These are phyloP conservation scores for Arthrobotrys entomopaga DNA, from an alignment of 2,329 filamentous ascomycete species.

Conservation along the genomic window DNA sequence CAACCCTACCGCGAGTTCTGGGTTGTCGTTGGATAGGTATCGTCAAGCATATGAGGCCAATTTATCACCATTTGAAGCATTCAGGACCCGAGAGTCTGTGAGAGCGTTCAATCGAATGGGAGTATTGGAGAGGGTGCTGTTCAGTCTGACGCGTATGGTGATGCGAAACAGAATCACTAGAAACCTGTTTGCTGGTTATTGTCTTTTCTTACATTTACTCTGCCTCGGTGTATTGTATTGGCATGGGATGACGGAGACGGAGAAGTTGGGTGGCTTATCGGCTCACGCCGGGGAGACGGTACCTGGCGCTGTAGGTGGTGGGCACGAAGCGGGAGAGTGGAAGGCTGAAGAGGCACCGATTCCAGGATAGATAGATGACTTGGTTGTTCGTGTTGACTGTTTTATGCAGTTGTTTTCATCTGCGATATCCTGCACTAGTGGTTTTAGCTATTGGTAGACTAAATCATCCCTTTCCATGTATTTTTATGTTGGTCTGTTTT, in stretches of 20 bases:
- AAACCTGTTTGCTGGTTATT: slow-evolving; percentile 93
- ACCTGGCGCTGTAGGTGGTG: slow-evolving; percentile 62
- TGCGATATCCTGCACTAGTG: slow-evolving; percentile 20
- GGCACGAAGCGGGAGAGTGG: slow-evolving; percentile 63
- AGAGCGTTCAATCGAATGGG: slow-evolving; percentile 93
- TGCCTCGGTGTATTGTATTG: slow-evolving; percentile 89
- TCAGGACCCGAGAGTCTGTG: slow-evolving; percentile 90
- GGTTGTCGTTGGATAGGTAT: slow-evolving; percentile 82
- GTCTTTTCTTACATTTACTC: slow-evolving; percentile 84
- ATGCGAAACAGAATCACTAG: slow-evolving; percentile 88
- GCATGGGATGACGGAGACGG: slow-evolving; percentile 70
- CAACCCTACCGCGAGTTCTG: slow-evolving; percentile 68
- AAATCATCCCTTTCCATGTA: slow-evolving; percentile 27
- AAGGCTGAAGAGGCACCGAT: slow-evolving; percentile 48
- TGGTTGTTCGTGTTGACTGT: background rate
- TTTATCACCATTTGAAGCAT: slow-evolving; percentile 93
- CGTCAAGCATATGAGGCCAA: slow-evolving; percentile 92
- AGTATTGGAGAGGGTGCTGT: slow-evolving; percentile 86
- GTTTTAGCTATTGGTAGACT: slow-evolving; percentile 18
- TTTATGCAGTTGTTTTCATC: background rate
- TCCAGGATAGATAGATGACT: slow-evolving; percentile 31
- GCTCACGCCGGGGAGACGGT: slow-evolving; percentile 40
- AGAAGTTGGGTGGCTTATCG: slow-evolving; percentile 37
- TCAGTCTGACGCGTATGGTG: slow-evolving; percentile 89
- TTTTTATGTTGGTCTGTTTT: slow-evolving; percentile 29